Evolutionary conservation across 1,284 basidiomycete genomes (phyloP), one percentile per base, ranked within the genome.

Genomic region (Fomitopsis betulina): DNA sequence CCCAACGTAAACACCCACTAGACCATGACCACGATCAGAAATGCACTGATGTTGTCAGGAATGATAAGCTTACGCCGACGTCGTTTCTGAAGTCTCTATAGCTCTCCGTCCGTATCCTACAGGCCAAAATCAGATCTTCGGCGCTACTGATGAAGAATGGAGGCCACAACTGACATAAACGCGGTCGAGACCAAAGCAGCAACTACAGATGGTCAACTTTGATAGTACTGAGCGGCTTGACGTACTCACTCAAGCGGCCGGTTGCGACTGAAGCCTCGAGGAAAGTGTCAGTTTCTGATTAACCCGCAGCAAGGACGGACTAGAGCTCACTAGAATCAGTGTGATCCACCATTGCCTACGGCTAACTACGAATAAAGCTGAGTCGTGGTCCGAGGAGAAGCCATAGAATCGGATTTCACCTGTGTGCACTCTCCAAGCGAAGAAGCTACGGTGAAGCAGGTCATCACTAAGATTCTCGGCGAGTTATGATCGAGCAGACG

Each of bases 1-100:
- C 83, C 83, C 1, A 76, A 64, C 0, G 83, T 84, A 61, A 85
- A 85, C 15, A 83, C 70, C 79, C 82, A 85, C 81, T 83, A 55
- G 27, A 43, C 55, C 6, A 17, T 27, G 58, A 32, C 8, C 56
- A 6, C 55, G 49, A 49, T 39, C 53, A 60, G 58, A 23, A 17
- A 5, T 39, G 35, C 35, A 35, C 9, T 37, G 23, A 49, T 53
- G 35, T 21, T n/a, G 10, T 13, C 45, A 25, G 25, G 3, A 12
- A 47, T n/a, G 39, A 56, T 53, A 55, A 3, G 58, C 74, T 75
- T 32, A 63, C 61, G 33, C 72, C 72, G 17, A 69, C 62, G 13
- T 61, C 25, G 45, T 63, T 66, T 65, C 42, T 32, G 37, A 78
- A 79, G 3, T 53, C 33, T 4, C 62, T 47, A 38, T 72, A 78